These are phyloP conservation scores for Geotrichum histeridarum DNA, from an alignment of 1,139 yeast species.

Conservation along the genomic window DNA sequence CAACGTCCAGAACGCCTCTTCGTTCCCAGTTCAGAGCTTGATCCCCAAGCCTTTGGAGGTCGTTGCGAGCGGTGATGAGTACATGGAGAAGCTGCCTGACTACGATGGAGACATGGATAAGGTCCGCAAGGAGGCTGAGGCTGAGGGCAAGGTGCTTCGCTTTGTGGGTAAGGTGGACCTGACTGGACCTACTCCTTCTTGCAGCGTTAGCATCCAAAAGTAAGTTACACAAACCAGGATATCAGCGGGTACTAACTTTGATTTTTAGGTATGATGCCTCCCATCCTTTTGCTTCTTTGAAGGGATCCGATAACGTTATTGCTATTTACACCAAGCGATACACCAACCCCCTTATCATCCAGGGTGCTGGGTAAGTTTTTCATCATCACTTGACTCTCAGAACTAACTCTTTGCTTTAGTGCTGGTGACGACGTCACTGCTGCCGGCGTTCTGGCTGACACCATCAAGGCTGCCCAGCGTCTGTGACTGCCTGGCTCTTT, in stretches of 20 bases:
- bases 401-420: slow-evolving; percentile 23
- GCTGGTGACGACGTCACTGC: slow-evolving; percentile 99
- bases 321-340: slow-evolving; percentile 89
- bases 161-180: slow-evolving; percentile 90
- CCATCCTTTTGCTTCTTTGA: slow-evolving; percentile 92
- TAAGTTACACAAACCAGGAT: slow-evolving; percentile 34
- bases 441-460: slow-evolving; percentile 94
- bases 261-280: slow-evolving; percentile 49
- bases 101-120: slow-evolving; percentile 75
- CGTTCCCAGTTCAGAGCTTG: slow-evolving; percentile 85
- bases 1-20: slow-evolving; percentile 73
- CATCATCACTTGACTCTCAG: background rate
- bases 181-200: slow-evolving; percentile 46
- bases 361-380: slow-evolving; percentile 75
- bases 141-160: slow-evolving; percentile 80
- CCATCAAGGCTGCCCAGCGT: slow-evolving; percentile 86
- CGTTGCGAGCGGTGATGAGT: slow-evolving; percentile 68
- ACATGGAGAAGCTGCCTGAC: slow-evolving; percentile 71
- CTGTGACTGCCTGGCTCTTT: slow-evolving; percentile 19
- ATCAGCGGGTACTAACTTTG: background rate
- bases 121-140: slow-evolving; percentile 73
- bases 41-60: slow-evolving; percentile 83
- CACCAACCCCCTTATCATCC: slow-evolving; percentile 85
- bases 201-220: slow-evolving; percentile 82
- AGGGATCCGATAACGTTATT: slow-evolving; percentile 94